Conservation (phyloP, 768 basidiomycete species). For the Mrakia frigida region DNA sequence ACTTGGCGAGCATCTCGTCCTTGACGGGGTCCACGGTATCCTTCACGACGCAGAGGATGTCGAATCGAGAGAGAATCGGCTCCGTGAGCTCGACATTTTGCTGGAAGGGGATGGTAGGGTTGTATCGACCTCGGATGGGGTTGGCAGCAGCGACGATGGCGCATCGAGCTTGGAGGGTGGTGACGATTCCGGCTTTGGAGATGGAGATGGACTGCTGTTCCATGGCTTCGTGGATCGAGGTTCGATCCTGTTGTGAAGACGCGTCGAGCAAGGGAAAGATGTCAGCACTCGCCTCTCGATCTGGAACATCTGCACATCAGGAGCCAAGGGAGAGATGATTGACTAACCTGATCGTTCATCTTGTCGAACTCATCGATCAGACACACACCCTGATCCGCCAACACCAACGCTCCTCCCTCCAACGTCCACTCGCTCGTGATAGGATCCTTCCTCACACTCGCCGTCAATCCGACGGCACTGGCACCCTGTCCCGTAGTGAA, state of each 20-base stretch:
- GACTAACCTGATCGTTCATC: slow-evolving; percentile 71
- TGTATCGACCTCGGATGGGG: slow-evolving; percentile 93
- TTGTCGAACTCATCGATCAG: slow-evolving; percentile 99
- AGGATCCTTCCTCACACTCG: slow-evolving; percentile 97
- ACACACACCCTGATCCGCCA: slow-evolving; percentile 96
- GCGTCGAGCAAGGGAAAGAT: neutral
- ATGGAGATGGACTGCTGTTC: slow-evolving; percentile 99
- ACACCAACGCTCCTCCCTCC: slow-evolving; percentile 95
- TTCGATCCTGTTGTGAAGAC: slow-evolving; percentile 43
- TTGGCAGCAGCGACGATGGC: slow-evolving; percentile 98
- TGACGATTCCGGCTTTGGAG: slow-evolving; percentile 97
- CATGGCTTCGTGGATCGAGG: slow-evolving; percentile 99
- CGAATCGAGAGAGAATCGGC: slow-evolving; percentile 95
- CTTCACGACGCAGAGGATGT: slow-evolving; percentile 96
- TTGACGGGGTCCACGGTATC: slow-evolving; percentile 94
- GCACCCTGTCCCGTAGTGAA: slow-evolving; percentile 99
- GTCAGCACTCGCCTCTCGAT: neutral
- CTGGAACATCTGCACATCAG: neutral
- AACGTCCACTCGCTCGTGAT: slow-evolving; percentile 97
- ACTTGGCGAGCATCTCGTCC: slow-evolving; percentile 91
- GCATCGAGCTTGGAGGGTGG: slow-evolving; percentile 94
- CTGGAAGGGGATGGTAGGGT: slow-evolving; percentile 95
- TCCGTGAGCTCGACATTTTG: slow-evolving; percentile 99
- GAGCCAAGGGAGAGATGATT: no score
- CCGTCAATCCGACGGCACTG: slow-evolving; percentile 95